Conservation (phyloP, 2,329 filamentous ascomycete species). For the Diplodia intermedia region DNA sequence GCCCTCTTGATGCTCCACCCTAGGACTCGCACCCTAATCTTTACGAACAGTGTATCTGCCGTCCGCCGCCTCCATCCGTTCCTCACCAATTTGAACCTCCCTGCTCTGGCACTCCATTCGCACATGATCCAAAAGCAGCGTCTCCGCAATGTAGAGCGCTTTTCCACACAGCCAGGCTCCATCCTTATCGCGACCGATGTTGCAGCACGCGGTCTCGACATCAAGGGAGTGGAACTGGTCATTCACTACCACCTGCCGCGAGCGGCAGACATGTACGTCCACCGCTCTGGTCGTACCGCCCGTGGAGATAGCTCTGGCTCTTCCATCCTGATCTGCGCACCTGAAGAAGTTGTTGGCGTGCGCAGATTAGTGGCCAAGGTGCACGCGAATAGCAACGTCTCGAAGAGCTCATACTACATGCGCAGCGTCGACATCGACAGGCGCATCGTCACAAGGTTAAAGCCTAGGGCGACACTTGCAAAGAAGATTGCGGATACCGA, state of each 20-base stretch:
- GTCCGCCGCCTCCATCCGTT: conserved; percentile 86
- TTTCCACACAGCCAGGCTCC: conserved; percentile 68
- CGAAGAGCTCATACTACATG: conserved; percentile 67
- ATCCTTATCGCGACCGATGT: conserved; percentile 94
- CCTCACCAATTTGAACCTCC: conserved; percentile 80
- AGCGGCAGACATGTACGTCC: conserved; percentile 90
- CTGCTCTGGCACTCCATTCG: conserved; percentile 81
- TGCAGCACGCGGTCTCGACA: conserved; percentile 91
- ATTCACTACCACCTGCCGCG: conserved; percentile 96
- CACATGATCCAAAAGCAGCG: conserved; percentile 97
- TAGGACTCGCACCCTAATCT: conserved; percentile 81
- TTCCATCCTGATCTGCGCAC: conserved; percentile 86
- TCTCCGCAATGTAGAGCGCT: conserved; percentile 88
- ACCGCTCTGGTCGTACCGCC: conserved; percentile 92
- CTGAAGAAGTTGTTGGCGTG: conserved; percentile 87
- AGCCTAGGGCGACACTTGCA: conserved; percentile 78
- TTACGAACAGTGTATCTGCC: conserved; percentile 94
- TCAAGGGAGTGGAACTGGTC: conserved; percentile 85
- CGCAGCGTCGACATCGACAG: conserved; percentile 84
- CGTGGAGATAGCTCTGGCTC: conserved; percentile 78
- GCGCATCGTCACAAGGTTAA: conserved; percentile 76
- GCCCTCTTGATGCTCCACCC: conserved; percentile 83
- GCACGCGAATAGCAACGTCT: conserved; percentile 66
- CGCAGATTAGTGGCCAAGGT: conserved; percentile 86
- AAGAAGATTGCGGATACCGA: conserved; percentile 84